Evolutionary conservation across 768 basidiomycete species (phyloP), one percentile per base, ranked within the genome.

Genomic region (Rubroboletus satanas): DNA sequence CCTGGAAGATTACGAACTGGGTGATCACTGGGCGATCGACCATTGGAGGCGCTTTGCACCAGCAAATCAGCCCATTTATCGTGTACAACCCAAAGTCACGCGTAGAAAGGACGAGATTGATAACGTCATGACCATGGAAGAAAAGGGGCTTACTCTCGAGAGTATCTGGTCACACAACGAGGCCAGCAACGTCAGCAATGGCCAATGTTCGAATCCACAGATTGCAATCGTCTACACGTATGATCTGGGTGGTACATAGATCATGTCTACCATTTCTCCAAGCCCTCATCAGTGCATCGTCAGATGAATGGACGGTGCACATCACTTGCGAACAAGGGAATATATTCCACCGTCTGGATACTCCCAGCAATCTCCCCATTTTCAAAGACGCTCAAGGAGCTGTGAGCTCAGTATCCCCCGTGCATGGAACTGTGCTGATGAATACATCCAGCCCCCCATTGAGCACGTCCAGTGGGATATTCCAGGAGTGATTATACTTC

Each of bases 231-330:
- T 63, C 39, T 69, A 70, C 31, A 62, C 58, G 43, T 67, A 71
- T 49, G 55, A 66, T 52, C 33, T 59, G 8, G 23, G 51, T 28
- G 65, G 65, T 57, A 49, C 35, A 50, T 47, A 18, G 11, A 33
- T 29, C 33, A 7, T 21, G n/a, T 26, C 5, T 9, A 7, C 9
- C 45, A 1, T 17, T 8, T 35, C n/a, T 26, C 28, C 5, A n/a
- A n/a, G 18, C 32, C 5, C 50, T 54, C 43, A 44, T 15, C 11
- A 6, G 21, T 43, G 11, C 15, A 18, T 38, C 28, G 18, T 23
- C 48, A 62, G 69, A 65, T 28, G 58, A 61, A 32, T 71, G 66
- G 69, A 61, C 53, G 1, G 64, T 71, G 1, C 62, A 71, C 39
- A 60, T 71, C 44, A 67, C 66, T 15, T 63, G 61, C 14, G 56